Evolutionary conservation across 176 grass and related monocot species (phyloP).

Genomic region (Phragmites australis): DNA sequence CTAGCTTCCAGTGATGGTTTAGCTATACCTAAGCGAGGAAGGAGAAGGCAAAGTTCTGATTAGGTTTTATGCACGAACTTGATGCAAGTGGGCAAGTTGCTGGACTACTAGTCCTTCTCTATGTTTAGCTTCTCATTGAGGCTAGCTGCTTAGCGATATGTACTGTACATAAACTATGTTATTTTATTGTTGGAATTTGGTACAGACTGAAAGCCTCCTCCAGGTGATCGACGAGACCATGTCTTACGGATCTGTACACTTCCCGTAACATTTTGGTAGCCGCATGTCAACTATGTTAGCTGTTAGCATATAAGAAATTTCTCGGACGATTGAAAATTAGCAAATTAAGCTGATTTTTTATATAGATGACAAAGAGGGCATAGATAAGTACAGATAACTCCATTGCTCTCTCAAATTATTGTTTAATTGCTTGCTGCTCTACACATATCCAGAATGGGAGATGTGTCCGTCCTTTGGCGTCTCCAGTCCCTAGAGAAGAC

Average conservation of each 20-base stretch:
- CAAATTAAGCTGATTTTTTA: background rate
- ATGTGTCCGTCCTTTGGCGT: conserved; percentile 10
- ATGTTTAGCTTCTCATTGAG: conserved; percentile 20
- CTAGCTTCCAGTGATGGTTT: conserved; percentile 11
- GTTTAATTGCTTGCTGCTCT: background rate
- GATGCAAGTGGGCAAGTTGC: conserved; percentile 41
- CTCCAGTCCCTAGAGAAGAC: background rate
- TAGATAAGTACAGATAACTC: background rate
- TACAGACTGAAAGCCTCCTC: conserved; percentile 24
- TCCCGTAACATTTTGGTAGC: too few relatives aligned
- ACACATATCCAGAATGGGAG: background rate
- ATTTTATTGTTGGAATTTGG: background rate
- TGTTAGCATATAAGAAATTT: background rate
- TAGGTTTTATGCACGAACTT: conserved; percentile 44
- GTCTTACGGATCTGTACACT: background rate
- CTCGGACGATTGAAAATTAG: background rate
- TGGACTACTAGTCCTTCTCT: conserved; percentile 23
- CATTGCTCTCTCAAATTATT: background rate
- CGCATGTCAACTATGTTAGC: background rate
- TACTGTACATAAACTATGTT: background rate
- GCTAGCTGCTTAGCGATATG: background rate
- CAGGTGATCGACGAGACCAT: conserved; percentile 1
- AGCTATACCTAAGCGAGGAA: conserved; percentile 20
- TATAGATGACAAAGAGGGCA: background rate
- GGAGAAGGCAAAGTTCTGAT: conserved; percentile 23